Percentiles rank a stretch among this genome's conserved stretches.
Evolutionary conservation across 2,329 filamentous ascomycete species (phyloP).

Genomic region (Penicillium concentricum): DNA sequence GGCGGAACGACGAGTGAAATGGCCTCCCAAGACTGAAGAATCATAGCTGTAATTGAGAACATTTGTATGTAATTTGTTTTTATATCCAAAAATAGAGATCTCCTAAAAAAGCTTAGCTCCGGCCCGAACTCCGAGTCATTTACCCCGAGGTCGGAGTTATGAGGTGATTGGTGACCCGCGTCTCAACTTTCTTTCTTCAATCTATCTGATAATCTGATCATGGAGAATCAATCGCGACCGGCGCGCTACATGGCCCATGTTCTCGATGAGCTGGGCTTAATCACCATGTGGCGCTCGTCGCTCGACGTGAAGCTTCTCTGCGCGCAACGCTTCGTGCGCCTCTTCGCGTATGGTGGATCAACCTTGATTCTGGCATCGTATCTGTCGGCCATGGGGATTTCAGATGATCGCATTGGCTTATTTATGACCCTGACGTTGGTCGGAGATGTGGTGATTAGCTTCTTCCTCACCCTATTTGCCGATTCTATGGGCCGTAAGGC

Average conservation of each 20-base stretch:
- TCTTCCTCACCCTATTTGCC: slow-evolving; percentile 58
- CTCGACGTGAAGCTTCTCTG: slow-evolving; percentile 41
- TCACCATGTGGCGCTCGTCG: slow-evolving; percentile 39
- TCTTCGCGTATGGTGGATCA: slow-evolving; percentile 64
- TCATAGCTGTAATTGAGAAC: neutral
- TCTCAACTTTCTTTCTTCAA: neutral
- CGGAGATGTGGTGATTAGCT: slow-evolving; percentile 60
- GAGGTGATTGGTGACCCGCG: neutral
- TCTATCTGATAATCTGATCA: neutral
- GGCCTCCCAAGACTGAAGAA: slow-evolving; percentile 23
- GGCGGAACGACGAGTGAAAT: slow-evolving; percentile 26
- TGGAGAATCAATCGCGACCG: slow-evolving; percentile 4
- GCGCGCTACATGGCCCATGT: slow-evolving; percentile 9
- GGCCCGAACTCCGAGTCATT: neutral
- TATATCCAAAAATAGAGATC: neutral
- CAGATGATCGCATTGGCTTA: slow-evolving; percentile 60
- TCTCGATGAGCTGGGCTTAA: slow-evolving; percentile 37
- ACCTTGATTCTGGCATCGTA: slow-evolving; percentile 63
- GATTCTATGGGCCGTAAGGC: slow-evolving; percentile 58
- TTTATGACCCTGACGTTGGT: slow-evolving; percentile 65
- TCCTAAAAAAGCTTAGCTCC: slow-evolving; percentile 4
- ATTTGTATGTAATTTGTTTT: neutral
- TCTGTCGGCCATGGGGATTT: slow-evolving; percentile 55
- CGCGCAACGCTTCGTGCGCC: slow-evolving; percentile 49
- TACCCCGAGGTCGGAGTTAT: neutral